Conservation (phyloP, 2,329 filamentous ascomycete species). For the Ceratocystis lukuohia region DNA sequence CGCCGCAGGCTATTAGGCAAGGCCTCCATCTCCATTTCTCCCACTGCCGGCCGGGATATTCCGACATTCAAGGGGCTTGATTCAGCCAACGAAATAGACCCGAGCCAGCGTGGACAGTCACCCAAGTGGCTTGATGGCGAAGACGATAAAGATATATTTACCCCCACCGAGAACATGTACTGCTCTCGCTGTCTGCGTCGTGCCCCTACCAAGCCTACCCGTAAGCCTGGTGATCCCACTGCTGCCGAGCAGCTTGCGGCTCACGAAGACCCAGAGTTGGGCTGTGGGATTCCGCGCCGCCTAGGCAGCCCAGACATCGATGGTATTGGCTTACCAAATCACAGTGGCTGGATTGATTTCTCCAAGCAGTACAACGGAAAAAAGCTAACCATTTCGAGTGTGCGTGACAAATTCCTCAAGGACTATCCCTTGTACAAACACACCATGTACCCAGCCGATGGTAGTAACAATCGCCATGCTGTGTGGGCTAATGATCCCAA, state of each 20-base stretch:
- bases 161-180: constrained; percentile 13
- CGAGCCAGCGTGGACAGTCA: constrained; percentile 7
- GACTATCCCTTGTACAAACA: constrained; percentile 18
- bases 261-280: constrained; percentile 13
- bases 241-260: constrained; percentile 9
- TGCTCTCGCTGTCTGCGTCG: constrained; percentile 18
- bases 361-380: constrained; percentile 13
- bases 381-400: constrained; percentile 6
- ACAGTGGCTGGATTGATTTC: constrained; percentile 18
- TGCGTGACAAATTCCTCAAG: constrained; percentile 5
- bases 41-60: too few relatives aligned
- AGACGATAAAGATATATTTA: background rate
- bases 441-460: constrained; percentile 18
- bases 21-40: background rate
- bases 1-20: background rate
- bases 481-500: constrained; percentile 20
- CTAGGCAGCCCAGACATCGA: constrained; percentile 11
- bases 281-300: constrained; percentile 18
- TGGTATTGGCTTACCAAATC: constrained; percentile 18
- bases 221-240: constrained; percentile 8
- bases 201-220: constrained; percentile 8
- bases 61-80: background rate
- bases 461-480: constrained; percentile 10
- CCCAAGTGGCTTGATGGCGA: constrained; percentile 9
- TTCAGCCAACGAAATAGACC: background rate